phyloP scores from a whole-genome alignment of 306 rosid species.

The Pachyrhizus erosus region DNA sequence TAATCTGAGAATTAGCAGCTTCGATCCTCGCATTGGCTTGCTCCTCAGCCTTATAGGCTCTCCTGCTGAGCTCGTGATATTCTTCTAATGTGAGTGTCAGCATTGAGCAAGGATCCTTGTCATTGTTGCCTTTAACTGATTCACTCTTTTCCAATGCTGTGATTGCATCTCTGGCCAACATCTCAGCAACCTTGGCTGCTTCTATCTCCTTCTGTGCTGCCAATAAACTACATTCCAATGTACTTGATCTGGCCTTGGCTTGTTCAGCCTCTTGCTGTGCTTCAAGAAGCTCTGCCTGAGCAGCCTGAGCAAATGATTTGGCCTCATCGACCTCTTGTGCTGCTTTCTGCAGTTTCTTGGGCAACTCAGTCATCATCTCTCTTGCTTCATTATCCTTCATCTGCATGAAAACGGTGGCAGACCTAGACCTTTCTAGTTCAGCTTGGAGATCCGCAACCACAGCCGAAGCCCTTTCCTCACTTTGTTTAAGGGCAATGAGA shows the following conservation, averaged over 20 bases:
- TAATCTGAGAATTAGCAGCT: slow-evolving; percentile 68
- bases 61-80: slow-evolving; percentile 79
- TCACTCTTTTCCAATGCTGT: slow-evolving; percentile 83
- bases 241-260: slow-evolving; percentile 70
- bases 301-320: slow-evolving; percentile 62
- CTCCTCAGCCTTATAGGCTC: slow-evolving; percentile 75
- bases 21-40: slow-evolving; percentile 70
- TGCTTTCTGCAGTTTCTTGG: slow-evolving; percentile 73
- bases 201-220: slow-evolving; percentile 81
- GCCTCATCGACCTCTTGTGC: slow-evolving; percentile 77
- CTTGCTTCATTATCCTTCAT: slow-evolving; percentile 74
- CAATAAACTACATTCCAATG: slow-evolving; percentile 65
- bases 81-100: slow-evolving; percentile 76
- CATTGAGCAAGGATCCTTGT: slow-evolving; percentile 53
- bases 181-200: slow-evolving; percentile 80
- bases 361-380: slow-evolving; percentile 71
- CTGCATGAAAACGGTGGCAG: slow-evolving; percentile 61
- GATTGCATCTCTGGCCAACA: slow-evolving; percentile 72
- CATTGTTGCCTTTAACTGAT: slow-evolving; percentile 47
- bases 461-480: slow-evolving; percentile 76
- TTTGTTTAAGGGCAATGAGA: slow-evolving; percentile 59
- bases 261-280: slow-evolving; percentile 77
- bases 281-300: slow-evolving; percentile 61
- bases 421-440: slow-evolving; percentile 68
- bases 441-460: slow-evolving; percentile 64